Base-by-base conservation (phyloP, 2,329 filamentous ascomycete genomes). In the Byssochlamys sp. region DNA sequence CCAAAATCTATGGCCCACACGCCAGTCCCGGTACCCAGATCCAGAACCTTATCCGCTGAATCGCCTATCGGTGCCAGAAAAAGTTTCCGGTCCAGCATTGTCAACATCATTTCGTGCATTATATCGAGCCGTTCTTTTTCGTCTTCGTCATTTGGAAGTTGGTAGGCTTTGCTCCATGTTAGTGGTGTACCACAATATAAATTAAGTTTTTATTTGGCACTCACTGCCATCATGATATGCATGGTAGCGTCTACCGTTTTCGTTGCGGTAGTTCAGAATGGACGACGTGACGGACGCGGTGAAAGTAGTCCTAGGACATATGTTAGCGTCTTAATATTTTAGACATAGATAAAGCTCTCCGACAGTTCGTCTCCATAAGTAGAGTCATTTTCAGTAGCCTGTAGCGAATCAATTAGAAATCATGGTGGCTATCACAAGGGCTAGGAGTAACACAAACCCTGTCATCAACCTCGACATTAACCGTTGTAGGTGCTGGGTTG, bases 231-330 rank as follows among this genome's bases (percentile, higher is more conserved):
- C 48, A 50, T 45, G 54, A 58, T 67, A 71, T 12, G 67, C 66
- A 62, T 72, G 69, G 53, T 72, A 72, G 4, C 68, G 66, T 49
- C 71, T 64, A 7, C 69, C 70, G 59, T 73, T 70, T 59, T 73
- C 71, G 53, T 58, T 64, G 25, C 61, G 59, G 57, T 68, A 64
- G n/a, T 60, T 54, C 24, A 52, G 10, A 10, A 56, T 25, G 11
- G 54, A 56, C 14, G 54, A 56, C 2, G 49, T 56, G n/a, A 56
- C 45, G 7, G 54, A 56, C 4, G 45, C 27, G n/a, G 26, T 51
- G 48, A 29, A 56, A 25, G 25, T 33, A 11, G 54, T 26, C 9
- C 54, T 56, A 27, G 11, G 24, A 27, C 7, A 14, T 1, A 27
- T 33, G 12, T 27, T 28, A n/a, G 14, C 10, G 11, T 28, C n/a